A percentile compares a stretch with the other conserved stretches of the same genome.
Conservation (phyloP, 2,329 filamentous ascomycete genomes). For the Cordyceps javanica region DNA sequence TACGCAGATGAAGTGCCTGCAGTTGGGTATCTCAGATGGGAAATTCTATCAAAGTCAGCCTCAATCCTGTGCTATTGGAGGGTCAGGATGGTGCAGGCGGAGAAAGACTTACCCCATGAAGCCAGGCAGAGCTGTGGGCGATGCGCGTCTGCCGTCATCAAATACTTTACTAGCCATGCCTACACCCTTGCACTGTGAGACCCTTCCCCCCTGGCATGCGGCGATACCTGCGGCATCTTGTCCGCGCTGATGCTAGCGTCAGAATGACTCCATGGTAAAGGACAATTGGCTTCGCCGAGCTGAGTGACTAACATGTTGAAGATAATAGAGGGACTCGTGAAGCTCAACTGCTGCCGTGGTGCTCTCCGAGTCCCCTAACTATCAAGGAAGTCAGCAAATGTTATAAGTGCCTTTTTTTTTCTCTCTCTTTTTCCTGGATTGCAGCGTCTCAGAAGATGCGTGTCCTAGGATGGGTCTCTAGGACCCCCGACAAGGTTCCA, state of each 20-base stretch:
- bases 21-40: conserved; percentile 84
- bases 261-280: neutral
- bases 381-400: too few relatives aligned
- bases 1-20: conserved; percentile 64
- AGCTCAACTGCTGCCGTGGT: conserved; percentile 54
- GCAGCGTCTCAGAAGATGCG: too few relatives aligned
- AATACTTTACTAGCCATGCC: conserved; percentile 72
- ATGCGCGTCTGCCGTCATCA: neutral
- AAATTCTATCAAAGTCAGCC: too few relatives aligned
- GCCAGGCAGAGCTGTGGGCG: neutral
- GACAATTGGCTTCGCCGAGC: too few relatives aligned
- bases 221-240: conserved; percentile 88
- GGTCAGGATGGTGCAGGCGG: too few relatives aligned
- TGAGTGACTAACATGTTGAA: conserved; percentile 43
- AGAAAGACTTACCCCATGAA: too few relatives aligned
- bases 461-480: too few relatives aligned
- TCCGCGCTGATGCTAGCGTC: conserved; percentile 50
- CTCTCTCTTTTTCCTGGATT: too few relatives aligned
- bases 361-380: conserved; percentile 29
- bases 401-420: too few relatives aligned
- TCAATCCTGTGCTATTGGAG: too few relatives aligned
- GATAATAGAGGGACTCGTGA: conserved; percentile 65
- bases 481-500: too few relatives aligned
- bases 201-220: conserved; percentile 68
- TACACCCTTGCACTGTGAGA: conserved; percentile 87